Evolutionary conservation across 257 asterid genomes (phyloP).

Genomic region (Verbascum thapsus): DNA sequence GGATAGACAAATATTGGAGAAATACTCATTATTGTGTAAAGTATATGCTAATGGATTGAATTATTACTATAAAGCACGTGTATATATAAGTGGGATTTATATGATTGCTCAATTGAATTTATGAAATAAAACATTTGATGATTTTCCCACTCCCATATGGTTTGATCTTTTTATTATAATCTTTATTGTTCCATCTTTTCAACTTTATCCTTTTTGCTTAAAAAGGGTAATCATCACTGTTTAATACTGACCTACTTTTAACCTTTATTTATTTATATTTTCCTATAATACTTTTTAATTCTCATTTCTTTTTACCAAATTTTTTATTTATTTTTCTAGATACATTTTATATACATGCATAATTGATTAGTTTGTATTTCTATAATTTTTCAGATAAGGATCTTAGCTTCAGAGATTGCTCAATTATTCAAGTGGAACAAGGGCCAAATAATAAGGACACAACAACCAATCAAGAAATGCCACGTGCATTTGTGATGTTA

Average conservation of each 20-base stretch:
- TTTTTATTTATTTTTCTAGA: too few species aligned
- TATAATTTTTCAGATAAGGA: slow-evolving; percentile 49
- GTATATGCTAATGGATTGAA: slow-evolving; percentile 37
- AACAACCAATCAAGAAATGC: slow-evolving; percentile 51
- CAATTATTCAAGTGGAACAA: slow-evolving; percentile 38
- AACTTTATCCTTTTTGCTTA: neutral
- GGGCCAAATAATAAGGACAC: slow-evolving; percentile 25
- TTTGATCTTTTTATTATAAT: slow-evolving; percentile 13
- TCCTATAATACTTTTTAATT: too few species aligned
- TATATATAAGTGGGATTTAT: slow-evolving; percentile 36
- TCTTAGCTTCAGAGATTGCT: slow-evolving; percentile 69
- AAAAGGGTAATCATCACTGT: too few species aligned
- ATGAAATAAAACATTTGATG: slow-evolving; percentile 35
- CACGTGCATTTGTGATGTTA: slow-evolving; percentile 61
- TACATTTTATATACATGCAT: too few species aligned
- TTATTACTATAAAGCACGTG: slow-evolving; percentile 56
- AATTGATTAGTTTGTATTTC: neutral
- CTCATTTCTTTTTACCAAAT: too few species aligned
- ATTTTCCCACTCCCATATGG: slow-evolving; percentile 37
- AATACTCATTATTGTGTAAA: too few species aligned
- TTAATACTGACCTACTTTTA: too few species aligned
- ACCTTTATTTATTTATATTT: too few species aligned
- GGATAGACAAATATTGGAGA: too few species aligned
- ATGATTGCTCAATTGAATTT: slow-evolving; percentile 40
- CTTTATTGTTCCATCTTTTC: too few species aligned